Conservation (phyloP, 2,329 filamentous ascomycete genomes). For the Mycosphaerella arachidis region DNA sequence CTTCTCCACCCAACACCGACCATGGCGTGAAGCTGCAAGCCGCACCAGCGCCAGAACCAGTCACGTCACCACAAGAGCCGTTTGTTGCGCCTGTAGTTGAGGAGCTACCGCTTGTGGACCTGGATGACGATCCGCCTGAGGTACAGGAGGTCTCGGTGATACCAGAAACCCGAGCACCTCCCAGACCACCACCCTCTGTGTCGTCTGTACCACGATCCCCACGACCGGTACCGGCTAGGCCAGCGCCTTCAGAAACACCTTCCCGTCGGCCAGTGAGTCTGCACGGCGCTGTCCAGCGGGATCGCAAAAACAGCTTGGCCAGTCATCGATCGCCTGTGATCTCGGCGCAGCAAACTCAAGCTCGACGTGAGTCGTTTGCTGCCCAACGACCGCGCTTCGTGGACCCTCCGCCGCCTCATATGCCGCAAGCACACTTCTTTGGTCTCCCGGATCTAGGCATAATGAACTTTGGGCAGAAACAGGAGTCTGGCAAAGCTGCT, state of each 20-base stretch:
- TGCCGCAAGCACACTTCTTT: slow-evolving; percentile 34
- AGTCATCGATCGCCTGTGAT: slow-evolving; percentile 5
- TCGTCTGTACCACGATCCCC: slow-evolving; percentile 15
- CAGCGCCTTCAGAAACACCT: slow-evolving; percentile 14
- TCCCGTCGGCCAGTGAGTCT: slow-evolving; percentile 14
- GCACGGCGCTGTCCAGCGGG: slow-evolving; percentile 6
- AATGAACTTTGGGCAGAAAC: slow-evolving; percentile 19
- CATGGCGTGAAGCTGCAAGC: slow-evolving; percentile 19
- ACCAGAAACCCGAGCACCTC: background rate
- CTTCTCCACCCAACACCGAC: slow-evolving; percentile 23
- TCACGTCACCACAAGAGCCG: slow-evolving; percentile 8
- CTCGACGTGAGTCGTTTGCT: slow-evolving; percentile 22
- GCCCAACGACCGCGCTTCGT: slow-evolving; percentile 20
- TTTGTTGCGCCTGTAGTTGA: background rate
- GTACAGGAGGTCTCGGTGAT: slow-evolving; percentile 11
- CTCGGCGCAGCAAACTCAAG: slow-evolving; percentile 5
- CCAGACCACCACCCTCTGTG: slow-evolving; percentile 3
- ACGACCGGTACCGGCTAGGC: slow-evolving; percentile 11
- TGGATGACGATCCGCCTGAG: slow-evolving; percentile 18
- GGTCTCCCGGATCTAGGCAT: slow-evolving; percentile 31
- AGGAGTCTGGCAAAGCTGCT: slow-evolving; percentile 33
- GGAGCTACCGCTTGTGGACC: slow-evolving; percentile 11
- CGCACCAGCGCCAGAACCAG: slow-evolving; percentile 4
- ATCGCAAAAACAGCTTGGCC: slow-evolving; percentile 11
- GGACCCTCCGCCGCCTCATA: slow-evolving; percentile 33